Evolutionary conservation across 164 flowering plant genomes (phyloP).

Genomic region (Protea cynaroides): DNA sequence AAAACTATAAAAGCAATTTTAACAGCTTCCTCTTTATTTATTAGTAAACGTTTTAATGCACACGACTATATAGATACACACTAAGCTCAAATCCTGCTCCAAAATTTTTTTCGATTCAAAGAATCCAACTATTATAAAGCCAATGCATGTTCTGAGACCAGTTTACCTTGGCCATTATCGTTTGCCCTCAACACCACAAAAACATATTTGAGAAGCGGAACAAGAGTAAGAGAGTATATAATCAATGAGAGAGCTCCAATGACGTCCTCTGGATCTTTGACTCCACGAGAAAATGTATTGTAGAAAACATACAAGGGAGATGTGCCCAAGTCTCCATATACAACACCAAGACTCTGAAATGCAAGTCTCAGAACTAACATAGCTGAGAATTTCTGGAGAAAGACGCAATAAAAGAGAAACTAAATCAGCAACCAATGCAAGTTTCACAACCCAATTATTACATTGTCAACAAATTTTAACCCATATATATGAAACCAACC

Average conservation of each 20-base stretch:
- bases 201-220: slow-evolving; percentile 86
- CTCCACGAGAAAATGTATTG: slow-evolving; percentile 77
- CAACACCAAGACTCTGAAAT: slow-evolving; percentile 93
- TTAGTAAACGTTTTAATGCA: no score
- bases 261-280: slow-evolving; percentile 66
- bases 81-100: no score
- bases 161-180: slow-evolving; percentile 89
- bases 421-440: slow-evolving; percentile 3
- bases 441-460: neutral
- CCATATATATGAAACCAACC: neutral
- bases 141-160: no score
- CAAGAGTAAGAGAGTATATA: slow-evolving; percentile 82
- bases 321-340: slow-evolving; percentile 96
- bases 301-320: slow-evolving; percentile 95
- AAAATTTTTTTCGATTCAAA: no score
- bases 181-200: slow-evolving; percentile 79
- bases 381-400: slow-evolving; percentile 64
- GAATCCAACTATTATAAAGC: no score
- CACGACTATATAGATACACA: no score
- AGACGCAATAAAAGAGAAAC: neutral
- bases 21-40: no score
- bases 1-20: no score
- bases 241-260: slow-evolving; percentile 92
- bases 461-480: slow-evolving; percentile 1
- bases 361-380: slow-evolving; percentile 74